These are phyloP conservation scores for Xylariaceae sp. DNA, from an alignment of 2,329 filamentous ascomycete species.

Conservation along the genomic window DNA sequence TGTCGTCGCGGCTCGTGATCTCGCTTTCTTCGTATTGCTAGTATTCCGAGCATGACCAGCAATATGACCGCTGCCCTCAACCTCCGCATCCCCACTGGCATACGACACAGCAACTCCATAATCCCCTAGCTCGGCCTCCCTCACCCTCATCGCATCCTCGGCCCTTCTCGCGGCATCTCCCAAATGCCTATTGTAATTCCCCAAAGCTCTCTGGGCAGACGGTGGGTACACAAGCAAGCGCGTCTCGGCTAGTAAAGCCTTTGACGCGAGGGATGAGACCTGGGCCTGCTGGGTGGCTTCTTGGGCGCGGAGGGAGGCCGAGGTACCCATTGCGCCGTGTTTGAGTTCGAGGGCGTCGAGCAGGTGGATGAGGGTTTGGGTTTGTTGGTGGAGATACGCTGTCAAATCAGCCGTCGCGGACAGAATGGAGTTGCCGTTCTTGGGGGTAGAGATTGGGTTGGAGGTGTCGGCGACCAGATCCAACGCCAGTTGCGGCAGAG, in stretches of 20 bases:
- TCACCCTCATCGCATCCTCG: slow-evolving; percentile 39
- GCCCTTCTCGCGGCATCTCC: slow-evolving; percentile 45
- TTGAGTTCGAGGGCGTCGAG: slow-evolving; percentile 52
- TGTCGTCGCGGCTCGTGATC: slow-evolving; percentile 22
- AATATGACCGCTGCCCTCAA: slow-evolving; percentile 24
- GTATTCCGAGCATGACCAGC: no score
- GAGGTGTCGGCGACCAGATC: slow-evolving; percentile 32
- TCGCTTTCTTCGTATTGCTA: no score
- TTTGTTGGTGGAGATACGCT: slow-evolving; percentile 38
- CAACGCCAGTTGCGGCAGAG: slow-evolving; percentile 40
- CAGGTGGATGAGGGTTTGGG: slow-evolving; percentile 38
- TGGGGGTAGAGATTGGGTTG: slow-evolving; percentile 33
- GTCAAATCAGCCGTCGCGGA: slow-evolving; percentile 35
- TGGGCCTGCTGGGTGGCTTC: slow-evolving; percentile 43
- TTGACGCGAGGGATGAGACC: slow-evolving; percentile 36
- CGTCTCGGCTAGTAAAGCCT: slow-evolving; percentile 32
- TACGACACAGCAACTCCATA: slow-evolving; percentile 44
- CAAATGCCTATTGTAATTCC: slow-evolving; percentile 46
- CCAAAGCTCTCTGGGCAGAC: slow-evolving; percentile 37
- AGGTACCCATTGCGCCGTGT: slow-evolving; percentile 49
- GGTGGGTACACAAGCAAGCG: slow-evolving; percentile 43
- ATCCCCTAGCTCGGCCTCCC: slow-evolving; percentile 42
- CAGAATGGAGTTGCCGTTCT: no score
- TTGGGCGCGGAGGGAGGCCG: slow-evolving; percentile 47
- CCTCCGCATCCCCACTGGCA: slow-evolving; percentile 43